Base-by-base conservation (phyloP, 2,329 filamentous ascomycete species). In the Claviceps lovelessii region DNA sequence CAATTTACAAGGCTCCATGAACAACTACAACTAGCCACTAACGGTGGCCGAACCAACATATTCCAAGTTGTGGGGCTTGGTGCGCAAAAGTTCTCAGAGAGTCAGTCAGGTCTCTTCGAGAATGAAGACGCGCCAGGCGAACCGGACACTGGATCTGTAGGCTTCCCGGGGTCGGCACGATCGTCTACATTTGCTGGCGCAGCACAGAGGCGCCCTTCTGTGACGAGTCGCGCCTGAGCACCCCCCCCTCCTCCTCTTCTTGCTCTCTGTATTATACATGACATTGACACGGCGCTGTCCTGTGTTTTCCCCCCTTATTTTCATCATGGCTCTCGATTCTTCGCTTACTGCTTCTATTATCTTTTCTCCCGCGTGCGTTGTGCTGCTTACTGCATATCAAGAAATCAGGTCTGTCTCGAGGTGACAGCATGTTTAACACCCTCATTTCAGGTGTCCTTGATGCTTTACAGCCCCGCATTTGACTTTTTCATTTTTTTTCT, bases 21-120 rank as follows among this genome's bases (percentile, higher is more conserved):
- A 61, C 82, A 86, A 66, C 68, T 86, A 5, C 77, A 82, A 58
- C 79, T 80, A 61, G 83, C 83, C 5, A 84, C 83, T 0, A 85
- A 84, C 58, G 80, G 80, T 45, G 81, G 81, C 9, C 76, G 79
- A 23, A 76, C 78, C 56, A 85, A 84, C 58, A 85, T 85, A 29
- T 85, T 84, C 65, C 78, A 75, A 58, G 79, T 84, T 2, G 70
- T 72, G 7, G 79, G 79, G 11, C 76, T 70, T 56, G 80, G 80
- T 3, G 73, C 75, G 15, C 80, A 83, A 64, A 77, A 69, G 59
- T 67, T 80, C 29, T 70, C 76, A 0, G 74, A 77, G 0, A 72
- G 71, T 5, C 76, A 80, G 59, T 71, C 71, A 0, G 74, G 70
- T 11, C 59, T 71, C 10, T 57, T 72, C 8, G 74, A 78, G 33